phyloP scores from a whole-genome alignment of 1,284 basidiomycete species.

The Psilocybe mexicana region DNA sequence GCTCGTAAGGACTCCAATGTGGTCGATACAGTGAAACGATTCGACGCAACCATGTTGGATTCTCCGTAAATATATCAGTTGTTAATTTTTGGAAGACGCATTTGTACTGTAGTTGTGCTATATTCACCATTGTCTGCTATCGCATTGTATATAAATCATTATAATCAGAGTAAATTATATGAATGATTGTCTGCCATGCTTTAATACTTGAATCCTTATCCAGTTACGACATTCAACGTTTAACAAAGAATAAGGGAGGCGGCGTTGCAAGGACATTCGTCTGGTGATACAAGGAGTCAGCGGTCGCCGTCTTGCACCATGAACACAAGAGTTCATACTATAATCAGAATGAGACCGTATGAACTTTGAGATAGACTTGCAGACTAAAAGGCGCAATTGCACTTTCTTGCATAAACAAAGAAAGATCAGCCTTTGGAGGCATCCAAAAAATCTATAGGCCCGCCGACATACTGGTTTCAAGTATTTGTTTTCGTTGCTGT shows the following conservation, averaged over 20 bases:
- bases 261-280: no score
- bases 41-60: constrained; percentile 34
- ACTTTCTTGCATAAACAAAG: not conserved
- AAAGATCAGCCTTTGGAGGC: not conserved
- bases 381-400: not conserved
- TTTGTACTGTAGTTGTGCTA: constrained; percentile 19
- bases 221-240: no score
- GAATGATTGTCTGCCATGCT: no score
- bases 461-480: not conserved
- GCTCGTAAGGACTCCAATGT: constrained; percentile 72
- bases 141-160: constrained; percentile 5
- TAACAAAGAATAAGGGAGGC: no score
- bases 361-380: no score
- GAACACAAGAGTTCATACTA: no score
- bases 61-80: constrained; percentile 13
- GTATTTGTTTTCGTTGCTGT: not conserved
- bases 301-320: no score
- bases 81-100: constrained; percentile 18
- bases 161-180: constrained; percentile 4
- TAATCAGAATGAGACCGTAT: no score
- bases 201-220: no score
- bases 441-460: not conserved
- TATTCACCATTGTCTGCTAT: constrained; percentile 3
- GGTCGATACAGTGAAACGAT: constrained; percentile 76
- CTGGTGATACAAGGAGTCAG: no score